A percentile compares a stretch with the other conserved stretches of the same genome.
Conservation (phyloP, 2,329 filamentous ascomycete species). For the Coniella lustricola region DNA sequence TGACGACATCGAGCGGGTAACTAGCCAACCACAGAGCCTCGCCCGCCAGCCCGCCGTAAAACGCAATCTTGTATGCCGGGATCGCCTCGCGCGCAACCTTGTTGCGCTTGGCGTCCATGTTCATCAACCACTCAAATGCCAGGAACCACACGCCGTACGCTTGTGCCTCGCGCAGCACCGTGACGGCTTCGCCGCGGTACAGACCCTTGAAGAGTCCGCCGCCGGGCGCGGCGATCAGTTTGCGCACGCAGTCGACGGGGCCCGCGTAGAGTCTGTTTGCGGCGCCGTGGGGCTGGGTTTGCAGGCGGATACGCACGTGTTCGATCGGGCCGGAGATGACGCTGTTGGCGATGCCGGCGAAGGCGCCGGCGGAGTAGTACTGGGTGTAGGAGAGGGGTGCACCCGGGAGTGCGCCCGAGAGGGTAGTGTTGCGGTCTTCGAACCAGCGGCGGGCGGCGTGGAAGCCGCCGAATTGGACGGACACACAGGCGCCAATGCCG, state of each 20-base stretch:
- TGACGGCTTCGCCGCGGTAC: constrained; percentile 84
- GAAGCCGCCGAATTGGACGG: constrained; percentile 97
- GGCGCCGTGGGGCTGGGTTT: constrained; percentile 89
- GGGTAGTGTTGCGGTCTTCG: constrained; percentile 62
- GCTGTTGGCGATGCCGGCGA: constrained; percentile 86
- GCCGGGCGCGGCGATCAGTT: constrained; percentile 56
- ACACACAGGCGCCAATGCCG: constrained; percentile 94
- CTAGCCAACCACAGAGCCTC: constrained; percentile 89
- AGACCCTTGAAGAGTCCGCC: constrained; percentile 66
- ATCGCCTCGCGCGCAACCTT: constrained; percentile 68
- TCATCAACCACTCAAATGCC: constrained; percentile 95
- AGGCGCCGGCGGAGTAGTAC: constrained; percentile 86
- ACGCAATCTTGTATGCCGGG: constrained; percentile 75
- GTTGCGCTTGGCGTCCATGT: constrained; percentile 75
- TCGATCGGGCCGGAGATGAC: constrained; percentile 88
- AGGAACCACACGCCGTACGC: constrained; percentile 96
- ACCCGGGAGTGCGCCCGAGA: constrained; percentile 53
- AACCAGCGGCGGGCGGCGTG: constrained; percentile 83
- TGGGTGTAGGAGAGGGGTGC: constrained; percentile 70
- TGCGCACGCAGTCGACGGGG: constrained; percentile 83
- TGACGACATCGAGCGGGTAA: constrained; percentile 95
- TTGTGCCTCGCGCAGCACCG: constrained; percentile 79
- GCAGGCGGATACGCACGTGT: constrained; percentile 90
- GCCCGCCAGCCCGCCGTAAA: constrained; percentile 88
- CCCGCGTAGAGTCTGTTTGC: constrained; percentile 67